Conservation (phyloP, 306 rosid species). For the Gleditsia sinensis region DNA sequence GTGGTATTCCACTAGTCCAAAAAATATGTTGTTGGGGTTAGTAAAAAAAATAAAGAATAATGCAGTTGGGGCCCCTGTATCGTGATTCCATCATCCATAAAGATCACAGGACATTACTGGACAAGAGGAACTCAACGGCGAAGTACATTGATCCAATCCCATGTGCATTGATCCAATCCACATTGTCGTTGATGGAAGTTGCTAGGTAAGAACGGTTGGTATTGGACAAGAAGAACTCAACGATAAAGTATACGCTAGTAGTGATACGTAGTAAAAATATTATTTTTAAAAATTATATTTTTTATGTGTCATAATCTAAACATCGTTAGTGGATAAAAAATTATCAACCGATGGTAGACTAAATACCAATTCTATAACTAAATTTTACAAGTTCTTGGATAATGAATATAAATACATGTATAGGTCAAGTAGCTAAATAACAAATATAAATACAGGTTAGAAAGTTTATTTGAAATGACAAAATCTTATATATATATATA, state of each 20-base stretch:
- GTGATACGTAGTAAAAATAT: too few species aligned
- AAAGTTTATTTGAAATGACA: background rate
- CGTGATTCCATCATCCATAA: conserved; percentile 53
- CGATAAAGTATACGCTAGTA: conserved; percentile 57
- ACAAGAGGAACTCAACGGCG: too few species aligned
- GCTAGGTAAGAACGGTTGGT: conserved; percentile 47
- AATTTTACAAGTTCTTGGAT: too few species aligned
- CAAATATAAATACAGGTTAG: background rate
- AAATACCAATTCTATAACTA: too few species aligned
- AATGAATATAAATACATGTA: too few species aligned
- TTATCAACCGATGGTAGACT: too few species aligned
- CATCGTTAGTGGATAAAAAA: too few species aligned
- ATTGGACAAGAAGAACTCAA: conserved; percentile 24
- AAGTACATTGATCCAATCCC: conserved; percentile 75
- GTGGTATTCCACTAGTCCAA: too few species aligned
- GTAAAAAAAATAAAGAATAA: too few species aligned
- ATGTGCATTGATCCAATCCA: conserved; percentile 77
- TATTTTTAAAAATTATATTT: too few species aligned
- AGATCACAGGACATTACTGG: conserved; percentile 65
- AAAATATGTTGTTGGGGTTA: too few species aligned
- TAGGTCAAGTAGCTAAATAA: background rate
- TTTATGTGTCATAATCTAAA: too few species aligned
- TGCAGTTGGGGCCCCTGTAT: conserved; percentile 49
- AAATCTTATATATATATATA: background rate
- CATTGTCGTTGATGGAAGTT: conserved; percentile 34